phyloP scores from a whole-genome alignment of 2,329 filamentous ascomycete species.

The Zymoseptoria brevis region DNA sequence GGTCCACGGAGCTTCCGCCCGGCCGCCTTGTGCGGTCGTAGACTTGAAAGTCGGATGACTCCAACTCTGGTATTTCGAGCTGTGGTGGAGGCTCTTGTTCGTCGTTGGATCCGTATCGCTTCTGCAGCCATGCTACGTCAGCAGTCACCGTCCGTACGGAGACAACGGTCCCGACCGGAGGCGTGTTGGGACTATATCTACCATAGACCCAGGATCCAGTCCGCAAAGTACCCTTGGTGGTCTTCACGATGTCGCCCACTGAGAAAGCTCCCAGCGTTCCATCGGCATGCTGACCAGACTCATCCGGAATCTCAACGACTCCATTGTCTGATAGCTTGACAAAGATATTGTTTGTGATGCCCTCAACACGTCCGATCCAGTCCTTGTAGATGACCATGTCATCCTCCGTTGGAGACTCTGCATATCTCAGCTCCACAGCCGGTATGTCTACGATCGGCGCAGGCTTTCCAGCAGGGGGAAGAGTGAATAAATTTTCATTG shows the following conservation, averaged over 20 bases:
- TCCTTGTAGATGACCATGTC: constrained; percentile 48
- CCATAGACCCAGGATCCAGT: constrained; percentile 48
- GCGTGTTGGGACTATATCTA: constrained; percentile 42
- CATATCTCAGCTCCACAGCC: constrained; percentile 24
- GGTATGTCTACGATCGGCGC: constrained; percentile 22
- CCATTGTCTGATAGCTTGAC: constrained; percentile 46
- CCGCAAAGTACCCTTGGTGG: constrained; percentile 45
- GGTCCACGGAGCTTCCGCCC: background rate
- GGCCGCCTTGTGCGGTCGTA: constrained; percentile 35
- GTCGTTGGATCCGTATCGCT: constrained; percentile 23
- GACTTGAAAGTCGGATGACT: constrained; percentile 34
- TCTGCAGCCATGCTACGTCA: constrained; percentile 47
- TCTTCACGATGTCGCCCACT: constrained; percentile 44
- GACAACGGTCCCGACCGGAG: constrained; percentile 46
- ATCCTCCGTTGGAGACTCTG: constrained; percentile 37
- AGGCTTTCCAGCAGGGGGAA: constrained; percentile 11
- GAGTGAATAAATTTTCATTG: constrained; percentile 8
- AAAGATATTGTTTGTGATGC: constrained; percentile 43
- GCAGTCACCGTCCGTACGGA: constrained; percentile 40
- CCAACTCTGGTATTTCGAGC: constrained; percentile 32
- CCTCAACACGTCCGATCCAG: constrained; percentile 49
- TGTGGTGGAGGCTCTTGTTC: constrained; percentile 21
- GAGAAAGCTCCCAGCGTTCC: constrained; percentile 27
- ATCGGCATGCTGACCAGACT: constrained; percentile 31
- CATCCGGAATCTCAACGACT: constrained; percentile 46